Evolutionary conservation across 2,329 filamentous ascomycete genomes (phyloP), one percentile per base, ranked within the genome.

Genomic region (Tolypocladium pustulatum): DNA sequence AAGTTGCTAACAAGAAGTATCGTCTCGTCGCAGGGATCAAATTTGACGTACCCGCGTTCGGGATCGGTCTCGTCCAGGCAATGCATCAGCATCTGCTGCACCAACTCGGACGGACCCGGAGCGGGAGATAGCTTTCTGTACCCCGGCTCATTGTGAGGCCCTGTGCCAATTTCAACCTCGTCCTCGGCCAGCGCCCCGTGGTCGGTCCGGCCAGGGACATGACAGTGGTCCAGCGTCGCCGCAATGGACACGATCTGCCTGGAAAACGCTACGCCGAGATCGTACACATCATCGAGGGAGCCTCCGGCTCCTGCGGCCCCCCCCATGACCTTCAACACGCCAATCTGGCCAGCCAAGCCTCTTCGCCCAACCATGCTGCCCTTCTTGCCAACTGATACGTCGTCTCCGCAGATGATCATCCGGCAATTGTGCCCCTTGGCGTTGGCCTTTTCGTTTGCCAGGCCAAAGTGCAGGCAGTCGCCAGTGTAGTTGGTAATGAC

Each of bases 401-500:
- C 85, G 62, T 87, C 85, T 43, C 82, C 83, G 60, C 83, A 85
- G 61, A 85, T 80, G 60, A 85, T 78, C 68, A 85, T 81, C 58
- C 76, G 73, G 62, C 81, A 81, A 56, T 74, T 76, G 62, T 80
- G 78, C 22, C 82, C 82, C 27, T 72, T 74, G 6, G 81, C 80
- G 54, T 77, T 77, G 41, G 79, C 83, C 69, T 79, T 83, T 63
- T 83, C 82, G 56, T 79, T 79, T 2, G 83, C 83, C 15, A 85
- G 71, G 1, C 82, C 82, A 63, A 85, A 84, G 66, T 86, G 83
- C 61, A 86, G 72, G 59, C 83, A 83, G 68, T 86, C 83, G 54
- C 83, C 83, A 0, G 83, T 86, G 68, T 86, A 86, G 69, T 87
- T 87, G 53, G 82, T 85, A 61, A 86, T 79, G 55, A 87, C 79